Conservation (phyloP, 495 filamentous ascomycete genomes). For the Penicillium alfredii region DNA sequence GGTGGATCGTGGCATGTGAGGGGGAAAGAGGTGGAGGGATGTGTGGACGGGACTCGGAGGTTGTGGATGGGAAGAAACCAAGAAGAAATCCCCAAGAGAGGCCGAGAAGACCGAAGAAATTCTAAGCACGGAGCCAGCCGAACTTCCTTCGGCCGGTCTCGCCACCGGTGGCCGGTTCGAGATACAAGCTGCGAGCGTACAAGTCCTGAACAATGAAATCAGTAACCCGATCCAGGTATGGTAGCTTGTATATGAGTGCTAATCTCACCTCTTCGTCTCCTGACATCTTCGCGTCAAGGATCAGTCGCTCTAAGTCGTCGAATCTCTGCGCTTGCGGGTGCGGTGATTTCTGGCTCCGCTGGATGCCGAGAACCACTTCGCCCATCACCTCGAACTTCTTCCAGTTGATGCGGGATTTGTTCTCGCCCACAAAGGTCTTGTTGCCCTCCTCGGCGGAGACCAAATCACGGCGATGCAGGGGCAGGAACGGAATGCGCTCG, state of each 20-base stretch:
- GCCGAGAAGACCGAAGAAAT: not conserved
- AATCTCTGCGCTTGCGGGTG: slow-evolving; percentile 65
- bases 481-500: slow-evolving; percentile 88
- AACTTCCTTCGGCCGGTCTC: slow-evolving; percentile 39
- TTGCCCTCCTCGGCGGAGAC: slow-evolving; percentile 91
- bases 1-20: slow-evolving; percentile 8
- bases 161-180: slow-evolving; percentile 39
- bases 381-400: slow-evolving; percentile 97
- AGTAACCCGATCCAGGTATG: not conserved
- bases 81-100: no score
- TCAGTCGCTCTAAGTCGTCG: slow-evolving; percentile 60
- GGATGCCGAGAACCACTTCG: slow-evolving; percentile 82
- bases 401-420: slow-evolving; percentile 84
- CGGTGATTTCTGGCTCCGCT: slow-evolving; percentile 80
- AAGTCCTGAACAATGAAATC: slow-evolving; percentile 26
- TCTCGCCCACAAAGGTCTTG: slow-evolving; percentile 71
- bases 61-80: not conserved
- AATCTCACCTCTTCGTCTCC: slow-evolving; percentile 45
- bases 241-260: no score
- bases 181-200: slow-evolving; percentile 40
- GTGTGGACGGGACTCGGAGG: no score
- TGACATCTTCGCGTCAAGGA: slow-evolving; percentile 59
- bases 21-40: not conserved
- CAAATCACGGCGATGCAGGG: slow-evolving; percentile 83
- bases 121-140: slow-evolving; percentile 38